Evolutionary conservation across 371 early-diverging fungal species (phyloP), one percentile per base, ranked within the genome.

Genomic region (Mucor indicus): DNA sequence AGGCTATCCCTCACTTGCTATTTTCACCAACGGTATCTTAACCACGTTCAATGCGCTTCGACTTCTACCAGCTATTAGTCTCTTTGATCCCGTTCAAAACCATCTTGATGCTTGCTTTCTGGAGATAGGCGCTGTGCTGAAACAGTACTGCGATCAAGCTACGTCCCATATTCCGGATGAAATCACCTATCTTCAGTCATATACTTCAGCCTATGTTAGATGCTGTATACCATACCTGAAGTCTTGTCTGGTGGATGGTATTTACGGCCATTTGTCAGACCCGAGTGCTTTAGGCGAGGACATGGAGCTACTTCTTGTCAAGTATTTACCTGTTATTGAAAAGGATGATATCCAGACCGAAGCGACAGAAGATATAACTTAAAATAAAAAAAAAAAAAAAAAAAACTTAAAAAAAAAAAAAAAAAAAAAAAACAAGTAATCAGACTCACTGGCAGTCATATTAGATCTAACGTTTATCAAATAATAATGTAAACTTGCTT

Each of bases 11-110:
- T 75, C 82, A 1, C 61, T 88, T 4, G 90, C 87, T 1, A 61
- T 77, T 11, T 79, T 87, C n/a, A 75, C 86, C 39, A 90, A 90
- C 55, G 67, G 72, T 7, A 79, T 85, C 29, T 71, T 84, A 25
- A 56, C 81, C 2, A 70, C 80, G 0, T 80, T 84, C 43, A 90
- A 90, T 50, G 72, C 84, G 7, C 69, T 90, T 4, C 80, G 90
- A 6, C 63, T 84, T 10, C 44, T 86, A 19, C 85, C 87, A 0
- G 81, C 83, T 0, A 48, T 79, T 15, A 57, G 62, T 16, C 33
- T 70, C 1, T 50, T 51, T 16, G 20, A 33, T 24, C 55, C 64
- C 1, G 55, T 70, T 0, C 33, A 40, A 24, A 44, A 50, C 6
- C 64, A 70, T 46, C 40, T 74, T 19, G 62, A 70, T 16, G 60